These are phyloP conservation scores for Irpex rosettiformis DNA, from an alignment of 1,284 basidiomycete genomes.

Conservation along the genomic window DNA sequence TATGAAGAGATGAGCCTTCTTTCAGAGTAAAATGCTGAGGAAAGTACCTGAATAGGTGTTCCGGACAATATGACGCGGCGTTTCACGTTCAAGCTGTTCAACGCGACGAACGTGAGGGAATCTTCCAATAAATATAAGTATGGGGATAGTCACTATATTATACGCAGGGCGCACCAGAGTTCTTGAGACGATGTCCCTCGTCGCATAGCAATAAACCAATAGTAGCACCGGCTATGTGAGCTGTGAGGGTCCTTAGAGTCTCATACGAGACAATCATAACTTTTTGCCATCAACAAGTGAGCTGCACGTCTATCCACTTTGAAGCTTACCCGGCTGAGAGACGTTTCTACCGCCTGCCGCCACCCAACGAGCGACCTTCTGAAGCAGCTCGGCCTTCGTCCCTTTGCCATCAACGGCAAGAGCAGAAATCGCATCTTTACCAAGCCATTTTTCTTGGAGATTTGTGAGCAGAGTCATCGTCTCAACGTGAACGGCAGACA, in stretches of 20 bases:
- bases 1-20: too few relatives aligned
- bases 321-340: conserved; percentile 74
- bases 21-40: too few relatives aligned
- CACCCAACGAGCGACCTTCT: conserved; percentile 84
- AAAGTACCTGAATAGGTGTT: conserved; percentile 92
- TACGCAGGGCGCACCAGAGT: conserved; percentile 64
- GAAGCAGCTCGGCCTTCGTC: conserved; percentile 76
- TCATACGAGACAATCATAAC: conserved; percentile 99
- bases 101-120: conserved; percentile 84
- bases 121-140: conserved; percentile 42
- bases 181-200: conserved; percentile 97
- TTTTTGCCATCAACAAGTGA: conserved; percentile 27
- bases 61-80: conserved; percentile 97
- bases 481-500: conserved; percentile 21
- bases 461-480: background rate
- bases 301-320: background rate
- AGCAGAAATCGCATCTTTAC: conserved; percentile 76
- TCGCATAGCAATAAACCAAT: conserved; percentile 94
- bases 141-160: background rate
- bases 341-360: conserved; percentile 83
- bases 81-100: conserved; percentile 84
- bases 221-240: conserved; percentile 72
- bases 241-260: conserved; percentile 82
- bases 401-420: conserved; percentile 91
- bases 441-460: conserved; percentile 85